phyloP scores from a whole-genome alignment of 768 basidiomycete species.

The Kwoniella newhampshirensis region DNA sequence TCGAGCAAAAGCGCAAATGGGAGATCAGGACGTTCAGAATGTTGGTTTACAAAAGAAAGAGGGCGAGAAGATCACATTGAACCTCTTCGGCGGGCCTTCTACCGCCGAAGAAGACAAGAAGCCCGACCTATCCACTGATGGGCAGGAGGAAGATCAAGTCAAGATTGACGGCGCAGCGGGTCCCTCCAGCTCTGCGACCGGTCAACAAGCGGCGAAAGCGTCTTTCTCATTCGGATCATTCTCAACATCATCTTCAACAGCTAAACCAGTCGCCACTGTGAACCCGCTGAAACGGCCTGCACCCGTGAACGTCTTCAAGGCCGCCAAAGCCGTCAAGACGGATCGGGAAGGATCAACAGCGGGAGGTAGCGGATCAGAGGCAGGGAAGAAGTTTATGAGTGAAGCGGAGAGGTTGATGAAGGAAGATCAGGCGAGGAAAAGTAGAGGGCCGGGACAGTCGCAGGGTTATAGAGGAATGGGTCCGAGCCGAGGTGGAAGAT shows the following conservation, averaged over 20 bases:
- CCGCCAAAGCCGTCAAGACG: constrained; percentile 48
- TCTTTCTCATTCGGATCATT: constrained; percentile 19
- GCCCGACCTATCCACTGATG: neutral
- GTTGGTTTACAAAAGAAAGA: constrained; percentile 43
- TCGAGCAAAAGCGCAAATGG: constrained; percentile 61
- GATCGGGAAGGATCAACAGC: constrained; percentile 2
- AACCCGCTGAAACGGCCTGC: constrained; percentile 49
- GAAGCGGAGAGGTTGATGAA: constrained; percentile 81
- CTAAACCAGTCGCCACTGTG: constrained; percentile 19
- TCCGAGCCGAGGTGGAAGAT: constrained; percentile 25
- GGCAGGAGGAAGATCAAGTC: neutral
- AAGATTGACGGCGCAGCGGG: neutral
- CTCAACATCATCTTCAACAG: constrained; percentile 23
- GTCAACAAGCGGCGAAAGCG: neutral
- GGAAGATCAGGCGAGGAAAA: constrained; percentile 89
- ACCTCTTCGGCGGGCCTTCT: constrained; percentile 18
- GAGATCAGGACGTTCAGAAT: constrained; percentile 2
- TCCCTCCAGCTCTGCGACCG: no score
- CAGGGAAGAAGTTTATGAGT: constrained; percentile 66
- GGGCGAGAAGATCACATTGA: constrained; percentile 47
- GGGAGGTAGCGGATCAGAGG: constrained; percentile 2
- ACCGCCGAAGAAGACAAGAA: constrained; percentile 1
- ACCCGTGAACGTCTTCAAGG: constrained; percentile 60
- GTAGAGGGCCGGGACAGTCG: constrained; percentile 20
- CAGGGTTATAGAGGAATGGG: constrained; percentile 40